Evolutionary conservation across 305 asterid species (phyloP), one percentile per base, ranked within the genome.

Genomic region (Fraxinus greggii): DNA sequence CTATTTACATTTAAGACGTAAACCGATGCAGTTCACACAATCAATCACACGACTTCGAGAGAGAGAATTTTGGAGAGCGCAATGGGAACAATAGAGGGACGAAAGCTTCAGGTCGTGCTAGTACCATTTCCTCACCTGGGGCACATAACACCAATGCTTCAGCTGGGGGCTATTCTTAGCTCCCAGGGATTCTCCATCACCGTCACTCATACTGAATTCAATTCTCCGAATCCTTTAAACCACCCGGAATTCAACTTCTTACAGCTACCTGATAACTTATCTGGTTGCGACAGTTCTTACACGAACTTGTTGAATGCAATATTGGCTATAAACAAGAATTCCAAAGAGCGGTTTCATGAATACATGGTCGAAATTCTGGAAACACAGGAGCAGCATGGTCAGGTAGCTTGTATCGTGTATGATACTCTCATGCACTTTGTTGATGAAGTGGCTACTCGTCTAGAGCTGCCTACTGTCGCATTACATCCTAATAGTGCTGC

Each of bases 71-170:
- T 13, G 32, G 74, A 73, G 33, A 81, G 48, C 45, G 0, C 51
- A 51, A 86, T 86, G 89, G 83, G 72, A 45, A 19, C 38, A n/a
- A 4, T 48, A 21, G 79, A 6, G 9, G 19, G 76, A 31, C 40
- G 29, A 78, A 80, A 67, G 40, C 26, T 61, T 9, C 56, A 85
- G 0, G 82, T 89, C 33, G 81, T 90, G 74, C 84, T 91, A 5
- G 89, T 92, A 36, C 91, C 92, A 0, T 45, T 78, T 82, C 97
- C 93, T n/a, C 79, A 81, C 74, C 93, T 89, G 38, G 94, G 97
- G 10, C 96, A 92, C 87, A 29, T 89, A 6, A 92, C 83, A 0
- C 97, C 94, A 10, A 86, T 92, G 92, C 87, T 92, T 79, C 92
- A 88, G 76, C 78, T 93, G 0, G 94, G 84, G 0, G 29, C 78